Base-by-base conservation (phyloP, 2,329 filamentous ascomycete genomes). In the Gyromitra esculenta region DNA sequence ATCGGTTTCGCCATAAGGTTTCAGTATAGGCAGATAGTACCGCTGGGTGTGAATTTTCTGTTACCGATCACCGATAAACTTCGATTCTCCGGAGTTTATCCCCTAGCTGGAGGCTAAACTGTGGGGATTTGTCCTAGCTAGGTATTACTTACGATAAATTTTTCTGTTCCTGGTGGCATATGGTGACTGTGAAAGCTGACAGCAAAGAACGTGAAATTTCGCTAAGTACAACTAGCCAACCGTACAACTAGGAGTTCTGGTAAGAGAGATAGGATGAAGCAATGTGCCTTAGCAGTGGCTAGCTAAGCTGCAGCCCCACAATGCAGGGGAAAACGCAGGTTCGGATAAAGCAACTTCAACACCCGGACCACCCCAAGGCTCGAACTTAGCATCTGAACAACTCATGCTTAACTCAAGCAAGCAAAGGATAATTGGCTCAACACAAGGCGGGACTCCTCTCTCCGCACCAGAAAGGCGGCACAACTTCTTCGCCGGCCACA, bases 1-100 rank as follows among this genome's bases (percentile, higher is more conserved):
- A 41, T 25, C 25, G 41, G 60, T 50, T 73, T 52, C 70, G 50
- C 62, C 70, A 73, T 73, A 21, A 41, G 5, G 4, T 39, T 59
- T 39, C 9, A 56, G n/a, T 56, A 31, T 31, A 31, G 25, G 25
- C 2, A 31, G 25, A 5, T 35, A 45, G 15, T 9, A n/a, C 15
- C 39, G 1, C 21, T 3, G 50, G 21, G 8, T 25, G 2, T 21
- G 21, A 31, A 25, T 25, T 25, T 25, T 25, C 50, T 48, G 21
- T 39, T 50, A 37, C 11, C 48, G 41, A 57, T 56, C n/a, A 67
- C 6, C 35, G 31, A 41, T 39, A 37, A 54, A 11, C 48, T n/a
- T 45, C 41, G 35, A 45, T 21, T n/a, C 37, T 39, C 45, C 11
- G 43, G 13, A 35, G 6, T 25, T 60, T 39, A 71, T 8, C 54